Evolutionary conservation across 2,329 filamentous ascomycete genomes (phyloP), one percentile per base, ranked within the genome.

Genomic region (Diaporthe ampelina): DNA sequence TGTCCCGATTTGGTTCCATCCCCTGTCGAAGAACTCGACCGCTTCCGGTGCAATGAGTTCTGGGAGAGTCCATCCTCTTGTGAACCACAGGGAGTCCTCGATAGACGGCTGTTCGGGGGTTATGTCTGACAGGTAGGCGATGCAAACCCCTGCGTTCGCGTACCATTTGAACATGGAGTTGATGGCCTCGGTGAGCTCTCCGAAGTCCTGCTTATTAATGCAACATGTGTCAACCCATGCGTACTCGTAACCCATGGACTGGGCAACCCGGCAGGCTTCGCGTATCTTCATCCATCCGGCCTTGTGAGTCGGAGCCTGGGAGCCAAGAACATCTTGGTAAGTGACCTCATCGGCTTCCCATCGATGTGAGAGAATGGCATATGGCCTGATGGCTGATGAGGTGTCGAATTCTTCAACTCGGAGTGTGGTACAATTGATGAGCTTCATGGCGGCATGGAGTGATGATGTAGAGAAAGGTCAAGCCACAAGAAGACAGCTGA

Each of bases 341-440:
- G 57, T 24, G 7, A 37, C 21, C 37, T 59, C 57, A 32, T 40
- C 35, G 19, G 57, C 57, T 59, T 59, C 57, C 57, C 32, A 59
- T 5, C 32, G 57, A 17, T 59, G 57, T 6, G 32, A 59, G 37
- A 59, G 21, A 6, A 40, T 59, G 29, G 57, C 57, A 40, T 24
- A 40, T 10, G 21, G 32, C 10, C 15, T 4, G 3, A 4, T 35
- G 19, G 17, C 2, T 40, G 57, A 15, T 40, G 57, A 40, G 13
- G 11, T n/a, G 57, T 40, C 15, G 57, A 59, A 40, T 8, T 59
- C 57, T 59, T 59, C 57, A 21, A 59, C 37, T 24, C 57, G 32
- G 37, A 59, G 32, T 24, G 57, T 59, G 57, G 32, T 59, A 32
- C 57, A 59, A 10, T 59, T 59, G 32, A 59, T 19, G 11, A 59